phyloP scores from a whole-genome alignment of 768 basidiomycete species.

The Russula abietina region DNA sequence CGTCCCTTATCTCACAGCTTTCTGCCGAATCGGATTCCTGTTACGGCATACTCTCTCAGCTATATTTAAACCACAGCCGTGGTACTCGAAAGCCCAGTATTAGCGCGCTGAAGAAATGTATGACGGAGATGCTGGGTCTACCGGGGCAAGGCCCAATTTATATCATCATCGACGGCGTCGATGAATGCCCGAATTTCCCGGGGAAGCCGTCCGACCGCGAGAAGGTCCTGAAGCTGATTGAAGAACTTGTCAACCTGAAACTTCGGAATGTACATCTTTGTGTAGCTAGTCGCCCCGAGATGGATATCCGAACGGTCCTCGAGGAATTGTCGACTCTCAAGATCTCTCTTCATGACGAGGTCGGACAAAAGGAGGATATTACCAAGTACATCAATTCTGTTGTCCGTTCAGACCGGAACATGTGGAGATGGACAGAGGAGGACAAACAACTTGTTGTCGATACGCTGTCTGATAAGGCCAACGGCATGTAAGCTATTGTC shows the following conservation, averaged over 20 bases:
- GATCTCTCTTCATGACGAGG: background rate
- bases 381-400: background rate
- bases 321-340: background rate
- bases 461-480: background rate
- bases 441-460: background rate
- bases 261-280: background rate
- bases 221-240: background rate
- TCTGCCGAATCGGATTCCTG: background rate
- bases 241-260: background rate
- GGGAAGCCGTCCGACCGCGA: background rate
- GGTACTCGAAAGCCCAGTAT: background rate
- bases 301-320: background rate
- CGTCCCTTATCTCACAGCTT: slow-evolving; percentile 2
- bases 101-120: background rate
- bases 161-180: background rate
- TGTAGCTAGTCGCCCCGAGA: background rate
- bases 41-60: background rate
- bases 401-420: background rate
- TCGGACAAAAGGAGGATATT: background rate
- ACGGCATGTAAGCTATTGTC: slow-evolving; percentile 6
- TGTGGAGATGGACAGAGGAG: slow-evolving; percentile 5
- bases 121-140: background rate
- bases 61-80: background rate
- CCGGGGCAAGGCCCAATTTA: background rate
- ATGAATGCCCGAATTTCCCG: background rate